phyloP scores from a whole-genome alignment of 2,329 filamentous ascomycete species.

The Phyllosticta citribraziliensis region DNA sequence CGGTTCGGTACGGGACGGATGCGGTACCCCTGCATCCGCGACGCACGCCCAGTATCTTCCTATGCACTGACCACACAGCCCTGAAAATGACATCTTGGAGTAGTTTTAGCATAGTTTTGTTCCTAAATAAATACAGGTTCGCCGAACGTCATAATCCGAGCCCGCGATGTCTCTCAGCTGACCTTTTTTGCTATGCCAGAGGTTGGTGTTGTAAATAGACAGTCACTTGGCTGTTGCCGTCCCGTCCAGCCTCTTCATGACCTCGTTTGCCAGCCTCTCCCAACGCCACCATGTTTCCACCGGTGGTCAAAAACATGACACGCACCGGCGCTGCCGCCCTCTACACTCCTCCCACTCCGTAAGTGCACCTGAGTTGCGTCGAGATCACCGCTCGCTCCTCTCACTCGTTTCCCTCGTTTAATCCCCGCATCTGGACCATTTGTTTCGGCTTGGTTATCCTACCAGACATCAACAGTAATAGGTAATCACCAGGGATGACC shows the following conservation, averaged over 20 bases:
- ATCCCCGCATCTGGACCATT: neutral
- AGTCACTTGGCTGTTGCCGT: neutral
- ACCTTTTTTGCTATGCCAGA: neutral
- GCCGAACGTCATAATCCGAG: neutral
- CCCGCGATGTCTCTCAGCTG: neutral
- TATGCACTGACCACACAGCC: neutral
- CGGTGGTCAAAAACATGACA: neutral
- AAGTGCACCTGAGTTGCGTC: neutral
- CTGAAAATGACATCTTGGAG: neutral
- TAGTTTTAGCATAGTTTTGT: neutral
- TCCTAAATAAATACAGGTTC: neutral
- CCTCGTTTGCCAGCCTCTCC: neutral
- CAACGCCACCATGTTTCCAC: neutral
- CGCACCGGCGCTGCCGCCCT: neutral
- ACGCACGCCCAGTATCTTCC: neutral
- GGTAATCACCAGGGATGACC: neutral
- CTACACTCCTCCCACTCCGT: neutral
- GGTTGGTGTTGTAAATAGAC: neutral
- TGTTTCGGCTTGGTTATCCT: neutral
- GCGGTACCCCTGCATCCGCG: neutral
- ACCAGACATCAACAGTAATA: neutral
- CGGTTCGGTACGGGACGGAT: neutral
- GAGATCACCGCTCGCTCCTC: neutral
- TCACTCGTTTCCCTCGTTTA: neutral
- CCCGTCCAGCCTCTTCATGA: neutral